These are phyloP conservation scores for Juncus inflexus DNA, from an alignment of 176 grass and related monocot genomes.

Conservation along the genomic window DNA sequence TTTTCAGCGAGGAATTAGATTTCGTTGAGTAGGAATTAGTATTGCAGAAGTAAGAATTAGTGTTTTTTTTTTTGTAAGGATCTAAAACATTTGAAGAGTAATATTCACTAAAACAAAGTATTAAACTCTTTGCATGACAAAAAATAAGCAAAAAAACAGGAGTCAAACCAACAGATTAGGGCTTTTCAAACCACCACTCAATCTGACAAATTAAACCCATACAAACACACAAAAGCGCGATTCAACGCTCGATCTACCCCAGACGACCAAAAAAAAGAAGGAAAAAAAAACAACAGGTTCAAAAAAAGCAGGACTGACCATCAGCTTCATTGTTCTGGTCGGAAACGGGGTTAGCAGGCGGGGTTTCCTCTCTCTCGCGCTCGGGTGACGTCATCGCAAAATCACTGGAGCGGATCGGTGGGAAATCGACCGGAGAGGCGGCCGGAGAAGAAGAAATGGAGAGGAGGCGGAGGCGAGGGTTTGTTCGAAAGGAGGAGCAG, in stretches of 20 bases:
- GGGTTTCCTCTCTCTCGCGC: slow-evolving; percentile 27
- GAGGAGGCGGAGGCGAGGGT: slow-evolving; percentile 6
- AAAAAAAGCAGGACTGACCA: neutral
- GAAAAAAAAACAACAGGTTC: slow-evolving; percentile 17
- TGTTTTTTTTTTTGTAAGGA: neutral
- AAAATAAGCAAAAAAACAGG: neutral
- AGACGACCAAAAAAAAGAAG: neutral
- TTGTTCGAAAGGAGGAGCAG: slow-evolving; percentile 19
- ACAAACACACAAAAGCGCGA: neutral
- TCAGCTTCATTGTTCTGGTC: slow-evolving; percentile 18
- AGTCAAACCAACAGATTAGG: slow-evolving; percentile 4
- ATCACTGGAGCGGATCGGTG: slow-evolving; percentile 16
- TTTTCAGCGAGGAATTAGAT: neutral
- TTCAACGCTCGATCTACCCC: slow-evolving; percentile 2
- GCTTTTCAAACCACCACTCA: slow-evolving; percentile 4
- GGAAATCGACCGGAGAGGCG: slow-evolving; percentile 10
- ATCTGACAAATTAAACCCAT: slow-evolving; percentile 1
- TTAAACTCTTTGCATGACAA: neutral
- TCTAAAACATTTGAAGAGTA: neutral
- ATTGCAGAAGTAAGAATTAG: too few species aligned
- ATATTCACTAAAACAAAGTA: slow-evolving; percentile 7
- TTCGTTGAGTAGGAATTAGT: neutral
- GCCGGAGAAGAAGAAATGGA: slow-evolving; percentile 19
- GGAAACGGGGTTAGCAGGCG: slow-evolving; percentile 22
- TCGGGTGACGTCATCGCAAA: slow-evolving; percentile 26